A percentile compares a stretch with the other conserved stretches of the same genome.
Conservation (phyloP, 2,329 filamentous ascomycete genomes). For the Colletotrichum sp. region DNA sequence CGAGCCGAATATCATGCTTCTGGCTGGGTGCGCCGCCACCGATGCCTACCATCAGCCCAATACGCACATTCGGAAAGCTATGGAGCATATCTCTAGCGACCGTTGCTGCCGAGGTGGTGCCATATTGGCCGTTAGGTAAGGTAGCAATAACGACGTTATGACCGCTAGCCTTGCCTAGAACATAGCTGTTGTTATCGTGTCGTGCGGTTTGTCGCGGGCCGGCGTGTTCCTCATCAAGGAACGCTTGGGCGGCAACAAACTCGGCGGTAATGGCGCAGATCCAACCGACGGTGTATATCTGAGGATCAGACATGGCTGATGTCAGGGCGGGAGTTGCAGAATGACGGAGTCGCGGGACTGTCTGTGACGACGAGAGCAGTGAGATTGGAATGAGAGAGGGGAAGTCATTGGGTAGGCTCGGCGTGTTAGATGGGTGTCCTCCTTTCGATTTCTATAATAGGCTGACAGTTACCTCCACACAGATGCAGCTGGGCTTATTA, state of each 20-base stretch:
- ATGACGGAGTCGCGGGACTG: background rate
- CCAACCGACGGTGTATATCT: background rate
- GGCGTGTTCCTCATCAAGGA: background rate
- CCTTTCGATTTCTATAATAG: background rate
- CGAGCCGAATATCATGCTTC: conserved; percentile 5
- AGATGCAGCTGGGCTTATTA: background rate
- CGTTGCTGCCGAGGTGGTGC: conserved; percentile 27
- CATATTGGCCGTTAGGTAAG: conserved; percentile 31
- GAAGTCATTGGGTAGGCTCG: background rate
- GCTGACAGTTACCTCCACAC: background rate
- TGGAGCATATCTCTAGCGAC: background rate
- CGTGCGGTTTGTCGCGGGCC: background rate
- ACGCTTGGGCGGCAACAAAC: background rate
- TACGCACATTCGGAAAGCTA: background rate
- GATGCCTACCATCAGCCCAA: conserved; percentile 6
- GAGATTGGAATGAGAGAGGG: background rate
- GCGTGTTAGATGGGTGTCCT: background rate
- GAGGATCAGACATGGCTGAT: background rate
- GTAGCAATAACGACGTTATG: conserved; percentile 40
- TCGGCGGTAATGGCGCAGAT: background rate
- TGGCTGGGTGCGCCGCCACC: background rate
- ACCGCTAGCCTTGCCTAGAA: conserved; percentile 31
- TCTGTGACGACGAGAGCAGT: background rate
- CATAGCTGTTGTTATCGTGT: conserved; percentile 33
- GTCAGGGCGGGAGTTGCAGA: background rate